Conservation (phyloP, 1,284 basidiomycete genomes). For the Fomitopsis betulina region DNA sequence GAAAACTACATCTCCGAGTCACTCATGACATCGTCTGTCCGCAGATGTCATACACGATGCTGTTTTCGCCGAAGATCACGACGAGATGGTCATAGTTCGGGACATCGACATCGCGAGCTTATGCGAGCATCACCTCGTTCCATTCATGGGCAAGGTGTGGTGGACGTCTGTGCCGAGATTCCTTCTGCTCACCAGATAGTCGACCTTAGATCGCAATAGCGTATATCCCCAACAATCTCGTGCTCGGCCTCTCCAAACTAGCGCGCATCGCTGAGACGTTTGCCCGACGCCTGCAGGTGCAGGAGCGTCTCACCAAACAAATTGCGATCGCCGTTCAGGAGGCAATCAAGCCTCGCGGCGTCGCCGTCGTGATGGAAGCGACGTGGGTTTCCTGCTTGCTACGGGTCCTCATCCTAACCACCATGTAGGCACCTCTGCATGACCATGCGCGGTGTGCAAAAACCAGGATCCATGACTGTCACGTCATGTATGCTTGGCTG, state of each 20-base stretch:
- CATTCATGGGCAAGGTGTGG: slow-evolving; percentile 94
- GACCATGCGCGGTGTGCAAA: slow-evolving; percentile 99
- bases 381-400: slow-evolving; percentile 55
- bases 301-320: slow-evolving; percentile 97
- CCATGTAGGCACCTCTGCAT: slow-evolving; percentile 89
- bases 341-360: slow-evolving; percentile 93
- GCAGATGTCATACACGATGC: slow-evolving; percentile 98
- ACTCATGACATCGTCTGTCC: slow-evolving; percentile 1
- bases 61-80: slow-evolving; percentile 98
- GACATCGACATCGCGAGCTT: slow-evolving; percentile 97
- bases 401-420: slow-evolving; percentile 12
- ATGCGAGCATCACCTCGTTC: slow-evolving; percentile 98
- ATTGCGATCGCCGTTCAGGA: slow-evolving; percentile 97
- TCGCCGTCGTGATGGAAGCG: slow-evolving; percentile 99
- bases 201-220: slow-evolving; percentile 60
- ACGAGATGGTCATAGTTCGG: slow-evolving; percentile 98
- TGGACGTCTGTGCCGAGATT: slow-evolving; percentile 4
- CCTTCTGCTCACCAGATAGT: slow-evolving; percentile 2
- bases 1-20: not conserved
- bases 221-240: slow-evolving; percentile 95
- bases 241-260: slow-evolving; percentile 96
- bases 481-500: slow-evolving; percentile 99
- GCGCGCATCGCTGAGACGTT: slow-evolving; percentile 98
- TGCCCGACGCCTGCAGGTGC: slow-evolving; percentile 92
- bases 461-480: slow-evolving; percentile 92